Evolutionary conservation across 2,329 filamentous ascomycete genomes (phyloP).

Genomic region (Aspergillus puulaauensis): DNA sequence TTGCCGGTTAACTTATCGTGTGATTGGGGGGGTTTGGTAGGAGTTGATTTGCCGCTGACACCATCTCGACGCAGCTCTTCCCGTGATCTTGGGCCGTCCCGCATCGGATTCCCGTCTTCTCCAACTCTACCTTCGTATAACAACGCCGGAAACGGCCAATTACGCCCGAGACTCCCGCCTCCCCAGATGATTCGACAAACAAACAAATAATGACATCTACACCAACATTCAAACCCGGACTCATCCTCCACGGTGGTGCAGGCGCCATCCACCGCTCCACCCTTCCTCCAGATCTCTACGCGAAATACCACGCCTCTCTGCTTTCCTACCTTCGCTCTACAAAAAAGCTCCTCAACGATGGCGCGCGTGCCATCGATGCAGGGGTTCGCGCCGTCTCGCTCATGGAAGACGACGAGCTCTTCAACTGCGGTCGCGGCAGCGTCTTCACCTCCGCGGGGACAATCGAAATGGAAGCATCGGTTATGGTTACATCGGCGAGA

Average conservation of each 20-base stretch:
- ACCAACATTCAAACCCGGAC: constrained; percentile 49
- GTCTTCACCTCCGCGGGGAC: constrained; percentile 82
- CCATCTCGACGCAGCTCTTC: not conserved
- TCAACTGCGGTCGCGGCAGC: constrained; percentile 80
- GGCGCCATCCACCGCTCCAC: constrained; percentile 65
- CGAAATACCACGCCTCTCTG: constrained; percentile 60
- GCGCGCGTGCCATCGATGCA: constrained; percentile 65
- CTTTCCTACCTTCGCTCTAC: constrained; percentile 59
- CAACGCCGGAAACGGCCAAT: not conserved
- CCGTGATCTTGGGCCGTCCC: not conserved
- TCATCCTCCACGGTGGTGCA: constrained; percentile 73
- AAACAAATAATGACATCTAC: not conserved
- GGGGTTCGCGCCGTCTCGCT: constrained; percentile 73
- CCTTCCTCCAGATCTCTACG: constrained; percentile 59
- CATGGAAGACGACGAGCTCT: constrained; percentile 77
- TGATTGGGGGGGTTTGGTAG: not conserved
- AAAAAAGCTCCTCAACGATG: constrained; percentile 38
- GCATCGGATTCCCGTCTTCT: not conserved
- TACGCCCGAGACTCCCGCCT: not conserved
- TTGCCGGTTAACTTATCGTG: not conserved
- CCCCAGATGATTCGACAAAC: not conserved
- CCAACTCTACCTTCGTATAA: not conserved
- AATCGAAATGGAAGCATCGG: constrained; percentile 81
- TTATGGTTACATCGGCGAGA: constrained; percentile 68
- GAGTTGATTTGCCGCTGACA: constrained; percentile 6